Conservation (phyloP, 805 yeast species). For the Dipodascopsis uninucleata region DNA sequence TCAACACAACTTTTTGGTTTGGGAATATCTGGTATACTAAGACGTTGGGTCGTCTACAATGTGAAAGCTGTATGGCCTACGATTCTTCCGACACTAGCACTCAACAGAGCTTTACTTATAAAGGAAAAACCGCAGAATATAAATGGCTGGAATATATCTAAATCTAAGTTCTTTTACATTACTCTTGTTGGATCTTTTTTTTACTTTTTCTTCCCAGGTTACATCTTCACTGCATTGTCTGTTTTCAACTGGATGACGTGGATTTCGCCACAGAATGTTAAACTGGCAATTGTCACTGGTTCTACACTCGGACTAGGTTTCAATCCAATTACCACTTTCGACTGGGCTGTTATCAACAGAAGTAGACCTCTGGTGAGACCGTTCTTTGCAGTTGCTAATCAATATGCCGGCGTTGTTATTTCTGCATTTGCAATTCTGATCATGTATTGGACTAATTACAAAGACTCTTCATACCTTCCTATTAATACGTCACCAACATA, state of each 20-base stretch:
- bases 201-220: conserved; percentile 61
- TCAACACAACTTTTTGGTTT: conserved; percentile 64
- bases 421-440: conserved; percentile 37
- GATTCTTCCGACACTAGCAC: conserved; percentile 56
- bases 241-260: conserved; percentile 59
- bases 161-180: conserved; percentile 47
- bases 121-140: conserved; percentile 38
- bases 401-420: conserved; percentile 37
- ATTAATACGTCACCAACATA: conserved; percentile 49
- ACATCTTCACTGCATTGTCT: conserved; percentile 55
- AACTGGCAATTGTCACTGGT: conserved; percentile 63
- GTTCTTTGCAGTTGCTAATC: conserved; percentile 48
- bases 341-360: conserved; percentile 54
- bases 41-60: conserved; percentile 58
- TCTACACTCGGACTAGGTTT: conserved; percentile 57
- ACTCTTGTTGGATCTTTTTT: conserved; percentile 42
- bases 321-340: conserved; percentile 59
- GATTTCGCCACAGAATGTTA: conserved; percentile 54
- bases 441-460: conserved; percentile 37
- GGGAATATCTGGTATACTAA: conserved; percentile 59
- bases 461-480: conserved; percentile 42
- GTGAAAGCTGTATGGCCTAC: conserved; percentile 68
- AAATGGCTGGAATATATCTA: conserved; percentile 58
- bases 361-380: conserved; percentile 53
- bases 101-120: conserved; percentile 37